phyloP scores from a whole-genome alignment of 2,329 filamentous ascomycete genomes.

The Helicocarpus griseus region DNA sequence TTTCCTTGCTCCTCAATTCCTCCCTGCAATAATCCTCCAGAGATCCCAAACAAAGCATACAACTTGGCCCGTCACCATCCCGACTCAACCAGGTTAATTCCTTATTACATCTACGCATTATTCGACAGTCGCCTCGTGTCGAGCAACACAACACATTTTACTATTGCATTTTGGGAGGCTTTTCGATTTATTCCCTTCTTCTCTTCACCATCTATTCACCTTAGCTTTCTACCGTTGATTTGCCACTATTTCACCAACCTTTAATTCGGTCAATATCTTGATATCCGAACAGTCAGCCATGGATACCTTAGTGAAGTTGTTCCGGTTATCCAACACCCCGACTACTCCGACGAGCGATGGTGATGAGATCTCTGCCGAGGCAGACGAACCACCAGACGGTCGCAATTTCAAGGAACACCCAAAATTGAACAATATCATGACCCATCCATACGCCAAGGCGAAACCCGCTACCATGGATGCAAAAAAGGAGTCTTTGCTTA shows the following conservation, averaged over 20 bases:
- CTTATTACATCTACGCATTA: not conserved
- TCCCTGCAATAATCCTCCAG: slow-evolving; percentile 8
- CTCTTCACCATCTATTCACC: not conserved
- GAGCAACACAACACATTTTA: not conserved
- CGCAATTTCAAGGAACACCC: slow-evolving; percentile 5
- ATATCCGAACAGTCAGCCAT: not conserved
- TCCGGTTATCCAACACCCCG: slow-evolving; percentile 32
- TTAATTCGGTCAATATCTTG: not conserved
- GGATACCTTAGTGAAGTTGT: slow-evolving; percentile 26
- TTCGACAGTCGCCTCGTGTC: not conserved
- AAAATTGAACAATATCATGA: slow-evolving; percentile 18
- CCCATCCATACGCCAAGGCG: slow-evolving; percentile 38
- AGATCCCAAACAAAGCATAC: not conserved
- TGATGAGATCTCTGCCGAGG: slow-evolving; percentile 62
- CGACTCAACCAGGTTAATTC: not conserved
- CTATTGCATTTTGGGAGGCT: not conserved
- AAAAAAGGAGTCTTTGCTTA: slow-evolving; percentile 72
- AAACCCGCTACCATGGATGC: slow-evolving; percentile 38
- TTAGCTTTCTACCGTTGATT: not conserved
- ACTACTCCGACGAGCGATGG: slow-evolving; percentile 33
- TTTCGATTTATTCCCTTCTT: not conserved
- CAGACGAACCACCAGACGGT: slow-evolving; percentile 78
- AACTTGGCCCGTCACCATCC: not conserved
- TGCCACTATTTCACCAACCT: not conserved
- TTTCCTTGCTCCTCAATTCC: slow-evolving; percentile 14